Conservation (phyloP, 139 green algal genomes). For the Volvox reticuliferus region DNA sequence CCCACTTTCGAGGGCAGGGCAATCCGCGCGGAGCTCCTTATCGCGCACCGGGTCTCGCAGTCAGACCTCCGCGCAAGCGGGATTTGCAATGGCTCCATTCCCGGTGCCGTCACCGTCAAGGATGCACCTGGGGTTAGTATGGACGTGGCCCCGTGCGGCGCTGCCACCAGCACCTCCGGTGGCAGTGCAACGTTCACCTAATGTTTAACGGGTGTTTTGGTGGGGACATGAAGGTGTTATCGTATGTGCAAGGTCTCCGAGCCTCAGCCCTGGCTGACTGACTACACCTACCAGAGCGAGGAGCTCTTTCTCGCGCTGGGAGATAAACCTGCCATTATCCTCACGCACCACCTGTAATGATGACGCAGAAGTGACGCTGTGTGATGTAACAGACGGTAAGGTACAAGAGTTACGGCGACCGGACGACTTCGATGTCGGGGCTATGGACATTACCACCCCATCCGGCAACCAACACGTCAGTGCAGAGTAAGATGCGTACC, state of each 20-base stretch:
- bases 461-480: no score
- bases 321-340: constrained; percentile 35
- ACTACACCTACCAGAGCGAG: constrained; percentile 22
- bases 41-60: background rate
- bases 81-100: constrained; percentile 28
- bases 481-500: background rate
- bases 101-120: constrained; percentile 25
- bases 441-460: no score
- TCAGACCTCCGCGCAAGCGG: background rate
- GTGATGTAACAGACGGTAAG: no score
- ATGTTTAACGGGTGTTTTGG: no score
- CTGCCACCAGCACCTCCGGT: background rate
- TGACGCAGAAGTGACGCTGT: background rate
- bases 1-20: no score
- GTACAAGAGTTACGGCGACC: no score
- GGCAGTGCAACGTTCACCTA: constrained; percentile 3
- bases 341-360: constrained; percentile 25
- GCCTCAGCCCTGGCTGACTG: no score
- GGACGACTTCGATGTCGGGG: no score
- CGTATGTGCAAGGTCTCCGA: no score
- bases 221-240: no score
- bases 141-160: background rate
- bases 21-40: no score
- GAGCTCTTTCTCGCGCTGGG: constrained; percentile 25
- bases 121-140: background rate